Evolutionary conservation across 352 stramenopile genomes (phyloP), one percentile per base, ranked within the genome.

Genomic region (Phytophthora nicotianae): DNA sequence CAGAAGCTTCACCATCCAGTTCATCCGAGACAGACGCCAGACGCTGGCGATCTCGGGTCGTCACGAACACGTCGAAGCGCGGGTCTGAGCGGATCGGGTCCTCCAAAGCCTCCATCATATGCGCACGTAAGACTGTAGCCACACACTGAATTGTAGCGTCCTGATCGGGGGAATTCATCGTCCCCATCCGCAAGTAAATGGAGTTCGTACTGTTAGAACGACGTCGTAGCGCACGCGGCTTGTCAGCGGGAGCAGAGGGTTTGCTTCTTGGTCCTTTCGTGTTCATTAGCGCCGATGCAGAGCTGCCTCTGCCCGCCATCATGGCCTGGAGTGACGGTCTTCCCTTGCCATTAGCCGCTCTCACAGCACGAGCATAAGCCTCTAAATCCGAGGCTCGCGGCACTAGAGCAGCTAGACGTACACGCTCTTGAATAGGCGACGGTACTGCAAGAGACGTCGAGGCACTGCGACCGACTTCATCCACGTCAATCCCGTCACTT

Each of bases 81-180:
- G 76, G 48, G 21, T 86, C 73, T 8, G 80, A 50, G 14, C 54
- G 50, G 32, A 92, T 79, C 4, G 85, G 80, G 21, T 74, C 65
- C 8, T 79, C 73, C 10, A 88, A 68, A 0, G 93, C 89, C 62
- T 97, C 83, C 49, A 98, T 84, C 74, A 99, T 96, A 68, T 99
- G 97, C 21, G 96, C 95, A 16, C 96, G 91, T 57, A 98, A 86
- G 6, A 99, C 95, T 5, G 91, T 97, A 43, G 96, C 98, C 14
- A 99, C 91, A 70, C 96, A 99, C 64, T 92, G 76, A 65, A 99
- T 98, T 16, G 95, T 98, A 20, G 90, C 94, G 50, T 98, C 94
- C 68, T 98, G 95, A 69, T 99, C 96, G 0, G 96, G 96, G n/a
- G 82, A 83, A 57, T 96, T 95, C 79, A 99, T 98, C 10, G 96